These are phyloP conservation scores for Phycomyces blakesleeanus DNA, from an alignment of 192 early-diverging fungal genomes.

Conservation along the genomic window DNA sequence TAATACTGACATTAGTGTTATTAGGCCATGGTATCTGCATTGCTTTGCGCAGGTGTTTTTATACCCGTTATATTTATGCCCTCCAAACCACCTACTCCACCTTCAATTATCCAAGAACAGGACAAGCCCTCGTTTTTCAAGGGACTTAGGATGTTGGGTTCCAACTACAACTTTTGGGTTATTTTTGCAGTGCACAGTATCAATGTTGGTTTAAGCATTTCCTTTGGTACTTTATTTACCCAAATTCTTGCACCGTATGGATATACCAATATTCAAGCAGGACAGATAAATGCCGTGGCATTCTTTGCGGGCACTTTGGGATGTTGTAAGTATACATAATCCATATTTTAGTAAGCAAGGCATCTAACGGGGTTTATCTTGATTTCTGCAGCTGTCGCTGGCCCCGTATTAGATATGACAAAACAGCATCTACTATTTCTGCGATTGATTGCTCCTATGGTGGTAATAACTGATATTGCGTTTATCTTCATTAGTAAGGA, in stretches of 20 bases:
- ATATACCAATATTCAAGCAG: slow-evolving; percentile 36
- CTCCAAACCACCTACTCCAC: slow-evolving; percentile 28
- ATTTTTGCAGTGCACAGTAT: slow-evolving; percentile 32
- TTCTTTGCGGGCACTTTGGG: slow-evolving; percentile 33
- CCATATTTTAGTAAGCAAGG: background rate
- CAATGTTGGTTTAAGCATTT: slow-evolving; percentile 34
- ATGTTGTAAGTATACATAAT: slow-evolving; percentile 25
- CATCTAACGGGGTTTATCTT: slow-evolving; percentile 1
- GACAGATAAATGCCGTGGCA: slow-evolving; percentile 31
- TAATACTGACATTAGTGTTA: background rate
- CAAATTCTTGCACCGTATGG: slow-evolving; percentile 35
- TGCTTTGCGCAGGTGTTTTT: slow-evolving; percentile 11
- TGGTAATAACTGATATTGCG: slow-evolving; percentile 27
- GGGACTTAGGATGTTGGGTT: slow-evolving; percentile 21
- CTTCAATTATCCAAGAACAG: slow-evolving; percentile 15
- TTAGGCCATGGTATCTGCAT: background rate
- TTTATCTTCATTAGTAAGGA: slow-evolving; percentile 32
- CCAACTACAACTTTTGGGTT: slow-evolving; percentile 33
- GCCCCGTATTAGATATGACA: slow-evolving; percentile 32
- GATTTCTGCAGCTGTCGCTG: slow-evolving; percentile 28
- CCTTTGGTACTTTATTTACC: slow-evolving; percentile 33
- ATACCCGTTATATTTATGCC: slow-evolving; percentile 34
- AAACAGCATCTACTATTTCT: slow-evolving; percentile 34
- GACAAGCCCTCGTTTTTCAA: slow-evolving; percentile 23
- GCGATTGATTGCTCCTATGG: slow-evolving; percentile 25